phyloP scores from a whole-genome alignment of 2,329 filamentous ascomycete genomes.

The Pezicula neosporulosa region DNA sequence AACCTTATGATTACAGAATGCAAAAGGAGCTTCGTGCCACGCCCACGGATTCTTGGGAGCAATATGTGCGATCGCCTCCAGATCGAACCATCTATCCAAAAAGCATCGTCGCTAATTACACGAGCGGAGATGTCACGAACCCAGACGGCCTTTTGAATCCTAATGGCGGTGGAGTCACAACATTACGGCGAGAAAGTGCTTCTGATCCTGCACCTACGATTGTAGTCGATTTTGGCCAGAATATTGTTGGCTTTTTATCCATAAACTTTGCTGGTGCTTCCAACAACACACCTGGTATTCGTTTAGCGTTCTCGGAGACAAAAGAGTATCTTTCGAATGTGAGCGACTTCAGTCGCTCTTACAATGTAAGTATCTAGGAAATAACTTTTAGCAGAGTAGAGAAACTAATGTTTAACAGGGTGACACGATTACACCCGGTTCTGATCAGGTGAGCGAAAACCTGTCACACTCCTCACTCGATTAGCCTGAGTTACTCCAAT shows the following conservation, averaged over 20 bases:
- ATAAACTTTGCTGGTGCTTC: conserved; percentile 37
- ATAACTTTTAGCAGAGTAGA: not conserved
- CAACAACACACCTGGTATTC: conserved; percentile 33
- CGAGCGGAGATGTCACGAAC: conserved; percentile 35
- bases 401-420: conserved; percentile 17
- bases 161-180: conserved; percentile 24
- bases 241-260: conserved; percentile 39
- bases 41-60: conserved; percentile 29
- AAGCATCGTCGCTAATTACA: conserved; percentile 28
- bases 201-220: conserved; percentile 29
- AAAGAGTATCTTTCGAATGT: conserved; percentile 38
- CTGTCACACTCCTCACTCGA: conserved; percentile 1
- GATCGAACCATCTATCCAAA: conserved; percentile 29
- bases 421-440: conserved; percentile 39
- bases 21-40: too few relatives aligned
- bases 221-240: conserved; percentile 47
- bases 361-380: conserved; percentile 32
- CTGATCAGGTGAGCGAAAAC: conserved; percentile 38
- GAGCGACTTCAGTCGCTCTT: conserved; percentile 46
- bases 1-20: too few relatives aligned
- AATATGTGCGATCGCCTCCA: conserved; percentile 36
- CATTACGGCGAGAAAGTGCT: conserved; percentile 24
- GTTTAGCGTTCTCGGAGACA: conserved; percentile 46
- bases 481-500: not conserved
- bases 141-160: conserved; percentile 30